phyloP scores from a whole-genome alignment of 257 asterid genomes.

The Gentiana straminea region DNA sequence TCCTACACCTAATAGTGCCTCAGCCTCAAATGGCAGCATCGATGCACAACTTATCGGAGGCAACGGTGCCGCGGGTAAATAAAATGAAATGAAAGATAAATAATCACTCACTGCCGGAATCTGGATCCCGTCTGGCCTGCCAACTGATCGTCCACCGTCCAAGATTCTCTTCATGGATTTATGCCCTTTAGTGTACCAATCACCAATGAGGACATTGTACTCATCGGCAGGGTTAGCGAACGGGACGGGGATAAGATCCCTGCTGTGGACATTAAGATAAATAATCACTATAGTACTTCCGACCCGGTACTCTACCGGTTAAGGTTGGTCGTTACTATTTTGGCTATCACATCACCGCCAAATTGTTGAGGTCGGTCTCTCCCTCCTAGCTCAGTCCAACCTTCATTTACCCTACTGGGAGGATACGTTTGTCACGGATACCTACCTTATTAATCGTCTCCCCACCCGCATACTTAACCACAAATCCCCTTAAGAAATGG shows the following conservation, averaged over 20 bases:
- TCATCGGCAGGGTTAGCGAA: slow-evolving; percentile 5
- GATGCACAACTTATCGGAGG: slow-evolving; percentile 20
- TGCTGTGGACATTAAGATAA: slow-evolving; percentile 30
- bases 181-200: slow-evolving; percentile 51
- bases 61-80: slow-evolving; percentile 14
- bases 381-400: too few species aligned
- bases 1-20: slow-evolving; percentile 31
- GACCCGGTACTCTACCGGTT: too few species aligned
- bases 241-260: slow-evolving; percentile 38
- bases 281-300: slow-evolving; percentile 10
- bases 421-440: too few species aligned
- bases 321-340: too few species aligned
- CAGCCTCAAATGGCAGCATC: slow-evolving; percentile 13
- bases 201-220: slow-evolving; percentile 25
- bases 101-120: slow-evolving; percentile 1
- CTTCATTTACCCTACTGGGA: too few species aligned
- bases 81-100: too few species aligned
- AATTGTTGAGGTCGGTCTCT: too few species aligned
- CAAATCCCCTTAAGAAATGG: too few species aligned
- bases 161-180: slow-evolving; percentile 22
- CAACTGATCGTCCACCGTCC: slow-evolving; percentile 30
- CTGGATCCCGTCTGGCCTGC: slow-evolving; percentile 34
- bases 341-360: too few species aligned
- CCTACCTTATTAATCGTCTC: too few species aligned
- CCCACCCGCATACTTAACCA: too few species aligned